Evolutionary conservation across 2,329 filamentous ascomycete species (phyloP).

Genomic region (Calcarisporium arbuscula): DNA sequence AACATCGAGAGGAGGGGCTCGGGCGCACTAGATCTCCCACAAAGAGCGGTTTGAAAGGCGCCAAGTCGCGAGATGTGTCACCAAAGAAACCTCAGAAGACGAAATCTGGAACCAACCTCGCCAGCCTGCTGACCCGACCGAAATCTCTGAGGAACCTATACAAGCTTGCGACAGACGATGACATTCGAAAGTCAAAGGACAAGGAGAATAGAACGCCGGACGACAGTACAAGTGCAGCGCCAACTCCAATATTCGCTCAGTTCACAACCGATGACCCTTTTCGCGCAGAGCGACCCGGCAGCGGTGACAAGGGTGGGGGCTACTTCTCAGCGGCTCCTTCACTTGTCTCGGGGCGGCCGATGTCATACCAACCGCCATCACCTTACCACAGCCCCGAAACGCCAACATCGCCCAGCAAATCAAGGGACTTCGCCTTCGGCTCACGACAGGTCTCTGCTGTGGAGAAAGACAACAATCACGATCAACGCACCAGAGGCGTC

Average conservation of each 20-base stretch:
- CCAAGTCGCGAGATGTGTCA: slow-evolving; percentile 40
- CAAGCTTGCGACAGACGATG: slow-evolving; percentile 45
- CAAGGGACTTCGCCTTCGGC: no score
- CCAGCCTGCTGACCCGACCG: slow-evolving; percentile 65
- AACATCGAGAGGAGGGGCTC: slow-evolving; percentile 18
- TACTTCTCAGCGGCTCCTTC: no score
- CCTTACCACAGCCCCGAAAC: no score
- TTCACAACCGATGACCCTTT: slow-evolving; percentile 39
- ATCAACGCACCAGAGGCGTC: no score
- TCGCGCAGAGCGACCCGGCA: slow-evolving; percentile 7
- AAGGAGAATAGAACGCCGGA: slow-evolving; percentile 75
- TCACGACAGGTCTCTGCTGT: no score
- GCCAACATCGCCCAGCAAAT: no score
- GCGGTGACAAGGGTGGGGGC: no score
- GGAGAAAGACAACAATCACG: no score
- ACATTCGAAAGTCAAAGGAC: slow-evolving; percentile 50
- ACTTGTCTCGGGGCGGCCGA: no score
- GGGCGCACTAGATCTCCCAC: slow-evolving; percentile 35
- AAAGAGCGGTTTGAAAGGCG: slow-evolving; percentile 27
- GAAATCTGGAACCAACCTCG: slow-evolving; percentile 80
- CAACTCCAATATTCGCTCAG: slow-evolving; percentile 75
- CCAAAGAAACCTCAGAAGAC: slow-evolving; percentile 66
- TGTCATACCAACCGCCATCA: no score
- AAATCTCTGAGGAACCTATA: slow-evolving; percentile 66
- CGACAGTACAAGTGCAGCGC: slow-evolving; percentile 18